Conservation (phyloP, 139 green algal species). For the Penium margaritaceum region DNA sequence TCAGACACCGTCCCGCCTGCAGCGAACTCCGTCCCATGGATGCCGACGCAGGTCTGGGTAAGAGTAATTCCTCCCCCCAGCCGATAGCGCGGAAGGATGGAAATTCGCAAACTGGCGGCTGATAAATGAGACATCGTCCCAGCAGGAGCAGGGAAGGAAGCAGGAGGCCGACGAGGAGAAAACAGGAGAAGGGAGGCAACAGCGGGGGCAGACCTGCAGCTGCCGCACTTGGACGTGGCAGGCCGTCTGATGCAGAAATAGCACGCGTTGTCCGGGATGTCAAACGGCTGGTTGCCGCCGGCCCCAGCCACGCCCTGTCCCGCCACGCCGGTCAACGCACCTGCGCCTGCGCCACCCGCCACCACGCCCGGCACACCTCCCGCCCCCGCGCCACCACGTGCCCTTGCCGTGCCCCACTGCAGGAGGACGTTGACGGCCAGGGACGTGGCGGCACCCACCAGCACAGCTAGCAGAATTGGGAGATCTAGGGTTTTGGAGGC, state of each 20-base stretch:
- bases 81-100: no score
- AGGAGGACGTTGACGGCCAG: background rate
- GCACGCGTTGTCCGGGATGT: slow-evolving; percentile 35
- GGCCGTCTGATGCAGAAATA: slow-evolving; percentile 24
- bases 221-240: slow-evolving; percentile 35
- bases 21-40: no score
- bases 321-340: background rate
- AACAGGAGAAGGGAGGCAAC: no score
- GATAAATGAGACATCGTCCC: no score
- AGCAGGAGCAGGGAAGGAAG: no score
- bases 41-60: no score
- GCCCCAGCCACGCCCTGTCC: background rate
- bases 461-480: background rate
- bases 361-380: background rate
- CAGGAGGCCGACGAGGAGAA: no score
- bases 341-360: background rate
- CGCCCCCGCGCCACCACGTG: background rate
- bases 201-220: slow-evolving; percentile 23
- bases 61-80: no score
- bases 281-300: background rate
- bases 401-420: background rate
- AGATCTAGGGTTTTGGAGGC: no score
- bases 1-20: no score
- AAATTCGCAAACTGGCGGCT: no score
- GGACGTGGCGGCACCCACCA: background rate